These are phyloP conservation scores for Pleurozium schreberi DNA, from an alignment of 225 moss, liverwort and hornwort genomes.

Conservation along the genomic window DNA sequence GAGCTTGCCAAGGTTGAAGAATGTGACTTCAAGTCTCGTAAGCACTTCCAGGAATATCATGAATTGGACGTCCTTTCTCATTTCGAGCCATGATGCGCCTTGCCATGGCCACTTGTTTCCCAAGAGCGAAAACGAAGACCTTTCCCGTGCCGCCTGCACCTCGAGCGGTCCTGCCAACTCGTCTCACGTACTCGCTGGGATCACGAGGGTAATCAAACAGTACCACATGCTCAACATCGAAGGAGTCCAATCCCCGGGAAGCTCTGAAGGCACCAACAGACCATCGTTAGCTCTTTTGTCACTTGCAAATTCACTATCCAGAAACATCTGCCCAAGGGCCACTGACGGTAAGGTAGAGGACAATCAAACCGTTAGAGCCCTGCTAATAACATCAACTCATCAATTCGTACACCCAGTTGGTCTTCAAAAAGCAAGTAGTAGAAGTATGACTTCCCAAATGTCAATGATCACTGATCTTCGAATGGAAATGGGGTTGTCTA, in stretches of 20 bases:
- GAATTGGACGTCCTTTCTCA: slow-evolving; percentile 87
- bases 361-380: background rate
- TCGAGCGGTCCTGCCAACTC: slow-evolving; percentile 90
- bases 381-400: background rate
- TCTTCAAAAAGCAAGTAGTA: background rate
- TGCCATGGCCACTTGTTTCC: slow-evolving; percentile 85
- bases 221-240: slow-evolving; percentile 95
- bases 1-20: background rate
- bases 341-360: background rate
- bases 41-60: slow-evolving; percentile 71
- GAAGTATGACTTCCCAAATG: background rate
- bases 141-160: slow-evolving; percentile 97
- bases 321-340: background rate
- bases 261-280: slow-evolving; percentile 45
- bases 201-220: slow-evolving; percentile 95
- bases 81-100: slow-evolving; percentile 92
- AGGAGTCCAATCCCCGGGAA: slow-evolving; percentile 88
- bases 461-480: background rate
- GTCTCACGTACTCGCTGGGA: slow-evolving; percentile 92
- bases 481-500: background rate
- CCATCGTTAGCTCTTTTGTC: background rate
- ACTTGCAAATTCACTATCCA: background rate
- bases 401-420: background rate
- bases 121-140: slow-evolving; percentile 86
- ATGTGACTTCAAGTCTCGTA: slow-evolving; percentile 34